Base-by-base conservation (phyloP, 2,329 filamentous ascomycete species). In the Diaporthe sp. region DNA sequence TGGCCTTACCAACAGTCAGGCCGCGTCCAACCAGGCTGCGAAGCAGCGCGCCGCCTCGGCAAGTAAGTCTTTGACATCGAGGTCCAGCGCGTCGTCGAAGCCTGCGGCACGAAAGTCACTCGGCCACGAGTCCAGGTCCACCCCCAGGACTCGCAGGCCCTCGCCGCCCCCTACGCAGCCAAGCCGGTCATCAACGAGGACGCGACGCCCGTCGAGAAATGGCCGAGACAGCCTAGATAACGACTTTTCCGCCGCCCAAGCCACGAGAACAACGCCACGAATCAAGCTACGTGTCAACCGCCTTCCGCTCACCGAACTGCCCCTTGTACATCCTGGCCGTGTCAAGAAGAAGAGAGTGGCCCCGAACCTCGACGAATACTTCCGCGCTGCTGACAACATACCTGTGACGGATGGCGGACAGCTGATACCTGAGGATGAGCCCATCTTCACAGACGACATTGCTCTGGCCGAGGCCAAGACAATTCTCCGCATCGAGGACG, bases 401-500 rank as follows among this genome's bases (percentile, higher is more conserved):
- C 87, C 90, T 6, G 86, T 92, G 6, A 88, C 91, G 65, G 86
- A 91, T 65, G 91, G 91, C 44, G 92, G 92, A 7, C 84, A 90
- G n/a, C 83, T 87, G 37, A 81, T 85, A 4, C 83, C 86, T 2
- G 90, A 93, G 73, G 90, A 92, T 85, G 89, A 87, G 0, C 86
- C 87, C 1, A 82, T 83, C 22, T 90, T 90, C 78, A 93, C 92
- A 1, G 87, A 91, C 15, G 91, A 93, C 72, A 88, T 90, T 80
- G 92, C 93, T 2, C 82, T 85, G 60, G 88, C 89, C 72, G 95
- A 98, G 83, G 95, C 95, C 1, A 85, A 85, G 22, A 85, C 92
- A n/a, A 90, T 97, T 25, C 79, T 91, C 74, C 90, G 91, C 44
- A 91, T 98, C 39, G 91, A 95, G 78, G 86, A 92, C 65, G 96